Evolutionary conservation across 345 rosid species (phyloP).

Genomic region (Corchorus capsularis): DNA sequence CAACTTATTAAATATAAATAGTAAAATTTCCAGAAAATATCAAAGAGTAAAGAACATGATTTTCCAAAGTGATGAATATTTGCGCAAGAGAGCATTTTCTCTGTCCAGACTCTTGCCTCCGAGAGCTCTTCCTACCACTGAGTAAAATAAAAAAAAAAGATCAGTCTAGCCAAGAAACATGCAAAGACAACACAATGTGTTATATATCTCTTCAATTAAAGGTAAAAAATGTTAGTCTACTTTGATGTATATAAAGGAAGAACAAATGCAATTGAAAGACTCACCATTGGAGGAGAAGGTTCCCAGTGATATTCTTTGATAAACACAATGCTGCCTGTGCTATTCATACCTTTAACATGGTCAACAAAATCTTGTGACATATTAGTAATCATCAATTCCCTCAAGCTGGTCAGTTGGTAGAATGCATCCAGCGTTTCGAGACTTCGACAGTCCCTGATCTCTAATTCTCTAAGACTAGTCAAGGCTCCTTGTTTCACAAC

Average conservation of each 20-base stretch:
- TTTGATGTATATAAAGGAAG: not conserved
- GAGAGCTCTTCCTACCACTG: not conserved
- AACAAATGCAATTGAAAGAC: not conserved
- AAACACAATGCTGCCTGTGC: not conserved
- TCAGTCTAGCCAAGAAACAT: not conserved
- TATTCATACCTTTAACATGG: not conserved
- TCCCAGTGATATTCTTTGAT: not conserved
- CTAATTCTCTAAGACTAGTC: conserved; percentile 33
- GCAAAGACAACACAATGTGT: not conserved
- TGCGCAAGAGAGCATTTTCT: no score
- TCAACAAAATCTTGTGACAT: conserved; percentile 19
- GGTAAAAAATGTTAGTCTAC: not conserved
- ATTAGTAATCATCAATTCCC: conserved; percentile 29
- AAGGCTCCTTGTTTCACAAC: conserved; percentile 21
- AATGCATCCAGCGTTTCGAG: conserved; percentile 1
- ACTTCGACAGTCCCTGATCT: conserved; percentile 31
- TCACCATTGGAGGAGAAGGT: conserved; percentile 16
- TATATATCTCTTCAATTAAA: not conserved
- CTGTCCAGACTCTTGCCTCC: not conserved
- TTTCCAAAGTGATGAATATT: no score
- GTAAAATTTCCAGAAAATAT: not conserved
- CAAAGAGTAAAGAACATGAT: not conserved
- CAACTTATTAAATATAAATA: not conserved
- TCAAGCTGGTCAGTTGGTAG: conserved; percentile 5
- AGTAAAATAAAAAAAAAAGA: not conserved